Base-by-base conservation (phyloP, 2,329 filamentous ascomycete species). In the Fusarium subglutinans region DNA sequence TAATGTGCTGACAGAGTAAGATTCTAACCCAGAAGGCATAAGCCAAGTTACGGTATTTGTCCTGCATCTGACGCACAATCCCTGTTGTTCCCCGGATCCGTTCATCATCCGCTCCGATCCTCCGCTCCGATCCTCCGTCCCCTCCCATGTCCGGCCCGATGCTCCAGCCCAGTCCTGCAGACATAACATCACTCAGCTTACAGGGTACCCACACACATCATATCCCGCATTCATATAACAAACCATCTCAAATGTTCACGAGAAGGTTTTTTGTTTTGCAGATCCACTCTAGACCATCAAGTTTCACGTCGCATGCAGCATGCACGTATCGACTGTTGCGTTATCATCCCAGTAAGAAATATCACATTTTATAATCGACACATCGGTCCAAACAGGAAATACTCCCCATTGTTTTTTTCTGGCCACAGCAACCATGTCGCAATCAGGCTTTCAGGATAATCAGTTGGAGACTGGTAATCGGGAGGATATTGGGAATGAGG, bases 61-160 rank as follows among this genome's bases (percentile, higher is more conserved):
- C 22, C 37, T 61, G 38, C 58, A 60, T 37, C 41, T 28, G 35
- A 44, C 12, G 37, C 38, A 56, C 53, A 22, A 63, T 30, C 65
- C 65, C 51, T 67, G 47, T n/a, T 44, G 11, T 3, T 28, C 17
- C 20, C 38, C 80, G 73, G n/a, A 74, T 57, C 38, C 17, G 47
- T 5, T 24, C 8, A 67, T 71, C 55, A 28, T 72, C 69, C 69
- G 69, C 45, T 41, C 43, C 63, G 63, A 69, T 50, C 63, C 63
- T 66, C 66, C 63, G 57, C 43, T 26, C 66, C 63, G 63, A 48
- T 69, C 48, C 47, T 53, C 63, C 63, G 18, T 26, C 4, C 6
- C 10, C 17, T 20, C 17, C 48, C 41, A 18, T 13, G 50, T 59
- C 43, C 60, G 55, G 55, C 18, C 55, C 55, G 55, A 58, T 50